Base-by-base conservation (phyloP, 2,329 filamentous ascomycete genomes). In the Talaromyces funiculosus region DNA sequence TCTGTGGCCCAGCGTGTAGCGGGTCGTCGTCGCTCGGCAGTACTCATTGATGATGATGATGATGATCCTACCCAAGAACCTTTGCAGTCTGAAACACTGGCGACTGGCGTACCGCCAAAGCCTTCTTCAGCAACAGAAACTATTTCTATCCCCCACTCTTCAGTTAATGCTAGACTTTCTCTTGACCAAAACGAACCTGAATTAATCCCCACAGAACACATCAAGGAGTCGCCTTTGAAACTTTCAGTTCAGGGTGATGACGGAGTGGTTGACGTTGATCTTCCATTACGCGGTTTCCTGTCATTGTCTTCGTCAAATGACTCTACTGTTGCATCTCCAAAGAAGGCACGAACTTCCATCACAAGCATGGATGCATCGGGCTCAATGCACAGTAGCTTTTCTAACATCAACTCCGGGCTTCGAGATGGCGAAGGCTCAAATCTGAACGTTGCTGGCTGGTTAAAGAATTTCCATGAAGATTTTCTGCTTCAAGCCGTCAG, bases 251-350 rank as follows among this genome's bases (percentile, higher is more conserved):
- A 82, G 43, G 78, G 81, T 49, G 79, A 81, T 29, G 83, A 86
- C 64, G 83, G 83, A 1, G 79, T 85, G n/a, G 81, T 86, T 31
- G 83, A 86, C 65, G 82, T 86, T 54, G 82, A 85, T 61, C 78
- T 85, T 49, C 80, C 81, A 2, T 71, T 84, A 20, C 80, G 81
- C 42, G 81, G 80, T 9, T 80, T 80, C 72, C 76, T 77, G 59
- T 78, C 71, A 64, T 74, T 77, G 42, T 77, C 65, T 65, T 81
- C 68, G 53, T 83, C 66, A 59, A 79, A 67, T 69, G 81, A 69
- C 57, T 79, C 77, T 1, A 73, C 64, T 62, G 72, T 69, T 72
- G 76, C 70, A 64, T 81, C 74, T 6, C 74, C 74, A 4, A 73
- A 73, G 61, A 77, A 75, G 60, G 71, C 71, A 16, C 73, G 76